phyloP scores from a whole-genome alignment of 179 eudicot genomes.

The Gypsophila paniculata region DNA sequence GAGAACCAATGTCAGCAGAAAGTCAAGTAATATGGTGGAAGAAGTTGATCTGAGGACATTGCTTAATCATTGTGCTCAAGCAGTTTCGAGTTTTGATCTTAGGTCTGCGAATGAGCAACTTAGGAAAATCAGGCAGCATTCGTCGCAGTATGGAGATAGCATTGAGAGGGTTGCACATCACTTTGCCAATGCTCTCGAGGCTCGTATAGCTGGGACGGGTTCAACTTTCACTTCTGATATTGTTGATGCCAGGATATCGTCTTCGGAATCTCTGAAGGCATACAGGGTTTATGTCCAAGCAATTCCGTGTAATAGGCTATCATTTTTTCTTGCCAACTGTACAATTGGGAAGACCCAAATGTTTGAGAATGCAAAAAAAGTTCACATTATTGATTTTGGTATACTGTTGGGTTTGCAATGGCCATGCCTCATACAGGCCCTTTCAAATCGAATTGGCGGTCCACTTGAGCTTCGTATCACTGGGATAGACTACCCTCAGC shows the following conservation, averaged over 20 bases:
- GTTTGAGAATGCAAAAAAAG: constrained; percentile 32
- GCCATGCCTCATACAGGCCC: constrained; percentile 51
- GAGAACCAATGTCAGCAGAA: constrained; percentile 31
- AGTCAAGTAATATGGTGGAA: constrained; percentile 29
- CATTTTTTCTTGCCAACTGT: constrained; percentile 40
- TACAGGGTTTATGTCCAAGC: constrained; percentile 48
- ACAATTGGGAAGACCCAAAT: constrained; percentile 28
- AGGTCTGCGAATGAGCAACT: constrained; percentile 46
- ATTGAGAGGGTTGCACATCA: constrained; percentile 57
- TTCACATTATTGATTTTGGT: constrained; percentile 74
- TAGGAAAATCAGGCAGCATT: constrained; percentile 48
- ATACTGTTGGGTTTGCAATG: constrained; percentile 59
- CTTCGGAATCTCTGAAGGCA: constrained; percentile 49
- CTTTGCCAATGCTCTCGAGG: constrained; percentile 69
- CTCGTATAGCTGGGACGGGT: constrained; percentile 59
- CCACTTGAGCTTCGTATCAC: constrained; percentile 58
- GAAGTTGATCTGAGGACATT: constrained; percentile 58
- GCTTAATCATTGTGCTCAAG: constrained; percentile 59
- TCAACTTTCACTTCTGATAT: constrained; percentile 37
- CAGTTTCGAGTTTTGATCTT: constrained; percentile 46
- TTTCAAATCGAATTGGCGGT: constrained; percentile 44
- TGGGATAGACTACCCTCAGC: constrained; percentile 59
- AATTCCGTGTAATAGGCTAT: constrained; percentile 48
- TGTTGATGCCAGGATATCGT: constrained; percentile 34
- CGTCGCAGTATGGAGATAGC: constrained; percentile 56